A percentile compares a stretch with the other conserved stretches of the same genome.
phyloP scores from a whole-genome alignment of 257 asterid genomes.

The Salvia miltiorrhiza region DNA sequence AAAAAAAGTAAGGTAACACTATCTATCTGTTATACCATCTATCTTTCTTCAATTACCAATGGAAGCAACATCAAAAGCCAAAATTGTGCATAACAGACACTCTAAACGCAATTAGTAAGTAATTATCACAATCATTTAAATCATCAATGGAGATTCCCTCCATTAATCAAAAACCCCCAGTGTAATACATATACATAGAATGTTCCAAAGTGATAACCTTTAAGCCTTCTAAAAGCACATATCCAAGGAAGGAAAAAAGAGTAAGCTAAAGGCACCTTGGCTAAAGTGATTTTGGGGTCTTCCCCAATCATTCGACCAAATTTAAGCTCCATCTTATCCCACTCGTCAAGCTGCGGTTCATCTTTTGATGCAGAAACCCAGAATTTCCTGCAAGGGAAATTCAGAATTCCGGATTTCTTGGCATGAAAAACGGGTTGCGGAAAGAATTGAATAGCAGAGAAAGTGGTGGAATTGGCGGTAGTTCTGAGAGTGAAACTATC shows the following conservation, averaged over 20 bases:
- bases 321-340: conserved; percentile 94
- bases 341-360: conserved; percentile 61
- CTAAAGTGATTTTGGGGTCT: conserved; percentile 88
- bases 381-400: conserved; percentile 37
- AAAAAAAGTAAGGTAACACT: not conserved
- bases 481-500: conserved; percentile 53
- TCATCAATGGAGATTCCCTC: not conserved
- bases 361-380: conserved; percentile 61
- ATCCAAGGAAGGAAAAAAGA: not conserved
- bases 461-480: conserved; percentile 29
- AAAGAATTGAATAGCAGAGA: conserved; percentile 36
- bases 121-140: not conserved
- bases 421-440: conserved; percentile 26
- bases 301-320: conserved; percentile 92
- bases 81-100: not conserved
- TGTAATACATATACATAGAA: not conserved
- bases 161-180: not conserved
- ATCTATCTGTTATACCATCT: not conserved
- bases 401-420: conserved; percentile 33
- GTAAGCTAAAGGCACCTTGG: conserved; percentile 54
- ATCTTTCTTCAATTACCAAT: conserved; percentile 2
- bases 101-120: not conserved
- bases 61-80: not conserved
- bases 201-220: not conserved
- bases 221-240: not conserved